Evolutionary conservation across 257 asterid genomes (phyloP).

Genomic region (Nemophila menziesii): DNA sequence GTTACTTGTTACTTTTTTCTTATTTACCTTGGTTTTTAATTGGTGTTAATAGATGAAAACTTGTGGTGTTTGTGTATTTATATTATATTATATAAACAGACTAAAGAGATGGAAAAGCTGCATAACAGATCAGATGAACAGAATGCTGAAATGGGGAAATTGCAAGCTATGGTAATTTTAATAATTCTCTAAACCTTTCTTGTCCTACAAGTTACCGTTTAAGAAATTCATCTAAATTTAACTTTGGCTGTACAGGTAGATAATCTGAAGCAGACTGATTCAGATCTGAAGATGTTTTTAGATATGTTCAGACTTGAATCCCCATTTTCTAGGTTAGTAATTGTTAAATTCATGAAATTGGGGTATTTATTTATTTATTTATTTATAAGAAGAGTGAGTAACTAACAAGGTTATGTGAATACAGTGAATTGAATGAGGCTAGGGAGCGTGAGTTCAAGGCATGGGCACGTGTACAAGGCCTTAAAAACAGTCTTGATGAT

Average conservation of each 20-base stretch:
- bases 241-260: constrained; percentile 46
- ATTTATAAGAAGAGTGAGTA: constrained; percentile 8
- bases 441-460: constrained; percentile 65
- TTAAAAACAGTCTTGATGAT: constrained; percentile 78
- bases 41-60: constrained; percentile 6
- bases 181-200: not conserved
- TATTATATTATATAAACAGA: no score
- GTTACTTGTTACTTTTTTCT: constrained; percentile 9
- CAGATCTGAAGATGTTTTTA: constrained; percentile 58
- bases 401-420: constrained; percentile 15
- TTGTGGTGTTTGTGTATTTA: constrained; percentile 7
- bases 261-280: constrained; percentile 51
- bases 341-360: not conserved
- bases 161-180: constrained; percentile 50
- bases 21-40: not conserved
- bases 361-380: not conserved
- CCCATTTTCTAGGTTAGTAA: constrained; percentile 57
- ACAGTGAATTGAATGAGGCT: constrained; percentile 78
- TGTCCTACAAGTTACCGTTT: not conserved
- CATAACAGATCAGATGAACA: constrained; percentile 60
- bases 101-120: constrained; percentile 49
- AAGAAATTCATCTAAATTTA: constrained; percentile 1
- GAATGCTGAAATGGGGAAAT: constrained; percentile 49
- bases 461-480: constrained; percentile 76
- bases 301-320: constrained; percentile 63